Percentiles rank a stretch among this genome's conserved stretches.
Evolutionary conservation across 371 early-diverging fungal species (phyloP).

Genomic region (Mortierella sp.): DNA sequence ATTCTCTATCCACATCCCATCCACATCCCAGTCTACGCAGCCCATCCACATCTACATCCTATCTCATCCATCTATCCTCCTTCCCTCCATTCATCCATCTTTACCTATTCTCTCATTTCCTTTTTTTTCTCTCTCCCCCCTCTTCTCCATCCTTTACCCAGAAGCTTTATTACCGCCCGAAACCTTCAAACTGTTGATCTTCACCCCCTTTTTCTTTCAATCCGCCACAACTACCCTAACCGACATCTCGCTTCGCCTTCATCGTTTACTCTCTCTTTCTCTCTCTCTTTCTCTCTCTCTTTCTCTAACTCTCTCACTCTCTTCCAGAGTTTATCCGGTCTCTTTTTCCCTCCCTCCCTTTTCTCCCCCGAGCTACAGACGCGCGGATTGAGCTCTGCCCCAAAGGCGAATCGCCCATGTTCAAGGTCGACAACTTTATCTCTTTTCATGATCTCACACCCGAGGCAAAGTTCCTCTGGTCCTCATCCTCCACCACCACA

Average conservation of each 20-base stretch:
- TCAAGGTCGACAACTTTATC: slow-evolving; percentile 58
- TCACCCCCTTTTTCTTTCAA: background rate
- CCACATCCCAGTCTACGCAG: background rate
- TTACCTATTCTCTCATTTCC: background rate
- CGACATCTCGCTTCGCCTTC: background rate
- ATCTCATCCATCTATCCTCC: background rate
- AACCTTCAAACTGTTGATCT: too few relatives aligned
- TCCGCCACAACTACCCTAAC: background rate
- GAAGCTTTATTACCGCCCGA: too few relatives aligned
- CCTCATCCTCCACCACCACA: slow-evolving; percentile 60
- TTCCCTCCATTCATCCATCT: background rate
- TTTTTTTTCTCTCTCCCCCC: background rate
- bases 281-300: background rate
- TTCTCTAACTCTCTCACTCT: background rate
- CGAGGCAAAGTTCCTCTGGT: slow-evolving; percentile 56
- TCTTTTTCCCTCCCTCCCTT: background rate
- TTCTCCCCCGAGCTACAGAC: background rate
- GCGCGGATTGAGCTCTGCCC: background rate
- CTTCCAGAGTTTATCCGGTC: slow-evolving; percentile 3
- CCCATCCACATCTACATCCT: background rate
- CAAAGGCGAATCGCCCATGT: slow-evolving; percentile 20
- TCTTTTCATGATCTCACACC: slow-evolving; percentile 67
- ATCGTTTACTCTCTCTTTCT: too few relatives aligned
- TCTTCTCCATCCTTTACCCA: background rate
- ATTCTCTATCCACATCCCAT: background rate